Evolutionary conservation across 495 filamentous ascomycete species (phyloP).

Genomic region (Hypoxylon crocopeplum): DNA sequence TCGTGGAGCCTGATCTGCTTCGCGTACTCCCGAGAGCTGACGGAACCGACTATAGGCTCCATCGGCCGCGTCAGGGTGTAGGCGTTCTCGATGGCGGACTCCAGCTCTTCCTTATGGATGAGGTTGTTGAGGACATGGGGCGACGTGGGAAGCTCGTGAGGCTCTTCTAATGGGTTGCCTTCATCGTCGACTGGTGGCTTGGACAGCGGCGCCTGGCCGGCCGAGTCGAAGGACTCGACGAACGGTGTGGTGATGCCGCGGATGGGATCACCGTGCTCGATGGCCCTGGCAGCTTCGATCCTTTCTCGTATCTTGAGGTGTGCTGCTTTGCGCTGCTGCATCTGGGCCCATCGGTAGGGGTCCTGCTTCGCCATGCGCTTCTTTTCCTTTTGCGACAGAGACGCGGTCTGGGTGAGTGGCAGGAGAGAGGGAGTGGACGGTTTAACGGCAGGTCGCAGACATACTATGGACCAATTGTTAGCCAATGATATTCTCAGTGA

Average conservation of each 20-base stretch:
- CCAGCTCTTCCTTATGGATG: slow-evolving; percentile 68
- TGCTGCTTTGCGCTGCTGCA: slow-evolving; percentile 77
- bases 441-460: slow-evolving; percentile 52
- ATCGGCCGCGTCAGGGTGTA: slow-evolving; percentile 66
- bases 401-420: slow-evolving; percentile 58
- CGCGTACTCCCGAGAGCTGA: slow-evolving; percentile 56
- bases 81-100: slow-evolving; percentile 67
- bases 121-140: slow-evolving; percentile 73
- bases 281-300: slow-evolving; percentile 66
- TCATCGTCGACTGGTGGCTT: slow-evolving; percentile 45
- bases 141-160: slow-evolving; percentile 49
- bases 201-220: slow-evolving; percentile 48
- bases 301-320: slow-evolving; percentile 75
- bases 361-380: slow-evolving; percentile 62
- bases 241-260: slow-evolving; percentile 80
- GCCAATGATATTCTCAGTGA: not conserved
- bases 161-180: slow-evolving; percentile 42
- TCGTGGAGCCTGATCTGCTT: slow-evolving; percentile 46
- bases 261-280: slow-evolving; percentile 75
- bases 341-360: slow-evolving; percentile 72
- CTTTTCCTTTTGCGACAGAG: slow-evolving; percentile 53
- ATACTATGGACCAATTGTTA: slow-evolving; percentile 48
- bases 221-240: slow-evolving; percentile 77
- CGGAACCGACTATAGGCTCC: slow-evolving; percentile 32
- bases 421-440: slow-evolving; percentile 43